Percentiles rank a stretch among this genome's conserved stretches.
Evolutionary conservation across 495 filamentous ascomycete genomes (phyloP).

Genomic region (Chaetomium tenue): DNA sequence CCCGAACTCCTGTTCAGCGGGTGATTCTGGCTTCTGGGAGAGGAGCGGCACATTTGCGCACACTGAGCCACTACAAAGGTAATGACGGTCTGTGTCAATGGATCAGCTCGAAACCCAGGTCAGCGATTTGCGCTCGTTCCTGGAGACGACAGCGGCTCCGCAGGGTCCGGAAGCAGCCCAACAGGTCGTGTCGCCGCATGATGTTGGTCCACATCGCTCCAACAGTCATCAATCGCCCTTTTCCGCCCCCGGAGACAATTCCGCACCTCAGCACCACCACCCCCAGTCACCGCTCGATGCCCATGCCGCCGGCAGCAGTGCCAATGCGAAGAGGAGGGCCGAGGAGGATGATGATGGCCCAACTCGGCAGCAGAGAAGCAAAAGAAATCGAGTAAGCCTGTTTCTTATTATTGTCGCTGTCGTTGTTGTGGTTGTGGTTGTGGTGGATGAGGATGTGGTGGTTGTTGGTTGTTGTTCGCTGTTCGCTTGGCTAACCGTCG

Average conservation of each 20-base stretch:
- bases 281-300: conserved; percentile 24
- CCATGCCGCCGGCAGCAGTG: neutral
- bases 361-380: conserved; percentile 55
- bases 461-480: neutral
- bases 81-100: conserved; percentile 34
- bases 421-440: too few species aligned
- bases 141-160: conserved; percentile 24
- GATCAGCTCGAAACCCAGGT: conserved; percentile 57
- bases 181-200: conserved; percentile 22
- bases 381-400: conserved; percentile 53
- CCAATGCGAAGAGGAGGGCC: conserved; percentile 42
- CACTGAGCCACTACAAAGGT: neutral
- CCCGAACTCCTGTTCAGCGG: neutral
- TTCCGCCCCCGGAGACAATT: conserved; percentile 43
- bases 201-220: conserved; percentile 23
- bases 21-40: neutral
- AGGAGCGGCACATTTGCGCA: too few species aligned
- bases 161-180: conserved; percentile 27
- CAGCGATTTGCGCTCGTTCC: conserved; percentile 54
- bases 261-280: conserved; percentile 28
- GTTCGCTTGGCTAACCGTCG: neutral
- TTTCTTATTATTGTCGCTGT: neutral
- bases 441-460: too few species aligned
- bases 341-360: conserved; percentile 37
- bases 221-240: conserved; percentile 26